A percentile compares a stretch with the other conserved stretches of the same genome.
Evolutionary conservation across 805 yeast species (phyloP).

Genomic region (Wickerhamiella kurtzmanii): DNA sequence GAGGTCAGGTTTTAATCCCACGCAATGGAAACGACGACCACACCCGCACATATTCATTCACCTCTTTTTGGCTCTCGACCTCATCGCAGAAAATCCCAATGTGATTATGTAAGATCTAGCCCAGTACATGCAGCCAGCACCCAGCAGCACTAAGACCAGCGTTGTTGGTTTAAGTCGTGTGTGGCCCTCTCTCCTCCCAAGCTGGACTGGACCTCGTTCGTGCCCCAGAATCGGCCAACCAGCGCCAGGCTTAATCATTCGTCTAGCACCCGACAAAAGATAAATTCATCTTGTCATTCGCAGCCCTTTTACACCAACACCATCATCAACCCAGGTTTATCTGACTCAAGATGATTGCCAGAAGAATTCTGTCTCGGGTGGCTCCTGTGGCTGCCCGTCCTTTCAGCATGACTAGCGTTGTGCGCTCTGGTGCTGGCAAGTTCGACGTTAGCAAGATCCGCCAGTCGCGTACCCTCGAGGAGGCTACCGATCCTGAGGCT

Average conservation of each 20-base stretch:
- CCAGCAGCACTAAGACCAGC: too few species aligned
- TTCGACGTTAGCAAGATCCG: slow-evolving; percentile 1
- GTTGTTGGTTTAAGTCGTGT: too few species aligned
- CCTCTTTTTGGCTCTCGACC: too few species aligned
- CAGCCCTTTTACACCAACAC: background rate
- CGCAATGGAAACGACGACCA: too few species aligned
- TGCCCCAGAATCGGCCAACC: background rate
- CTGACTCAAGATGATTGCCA: background rate
- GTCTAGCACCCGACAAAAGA: background rate
- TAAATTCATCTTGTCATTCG: background rate
- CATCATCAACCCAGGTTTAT: too few species aligned
- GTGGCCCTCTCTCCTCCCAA: too few species aligned
- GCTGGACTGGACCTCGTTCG: too few species aligned
- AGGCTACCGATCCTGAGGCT: slow-evolving; percentile 64
- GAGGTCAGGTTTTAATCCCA: too few species aligned
- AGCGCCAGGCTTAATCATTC: background rate
- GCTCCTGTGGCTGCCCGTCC: slow-evolving; percentile 2
- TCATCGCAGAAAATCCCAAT: too few species aligned
- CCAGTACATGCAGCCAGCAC: too few species aligned
- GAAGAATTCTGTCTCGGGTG: background rate
- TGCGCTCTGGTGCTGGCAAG: background rate
- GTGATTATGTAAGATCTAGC: too few species aligned
- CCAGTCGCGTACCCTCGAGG: slow-evolving; percentile 35
- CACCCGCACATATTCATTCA: too few species aligned
- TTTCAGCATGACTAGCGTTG: background rate